phyloP scores from a whole-genome alignment of 495 filamentous ascomycete genomes.

The Podospora pseudoanserina region DNA sequence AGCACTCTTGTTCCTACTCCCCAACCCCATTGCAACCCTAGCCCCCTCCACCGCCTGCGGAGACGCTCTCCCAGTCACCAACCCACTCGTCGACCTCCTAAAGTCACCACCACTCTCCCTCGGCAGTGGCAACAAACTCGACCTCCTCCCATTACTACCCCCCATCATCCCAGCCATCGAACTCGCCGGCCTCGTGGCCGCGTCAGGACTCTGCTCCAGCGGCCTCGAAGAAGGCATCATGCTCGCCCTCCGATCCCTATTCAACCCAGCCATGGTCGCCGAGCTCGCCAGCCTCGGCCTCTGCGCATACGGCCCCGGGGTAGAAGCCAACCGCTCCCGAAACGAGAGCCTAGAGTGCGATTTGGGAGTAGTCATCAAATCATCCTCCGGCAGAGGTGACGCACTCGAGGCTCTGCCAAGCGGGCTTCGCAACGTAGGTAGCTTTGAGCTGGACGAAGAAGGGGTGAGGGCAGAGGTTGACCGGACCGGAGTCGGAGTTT shows the following conservation, averaged over 20 bases:
- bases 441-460: constrained; percentile 38
- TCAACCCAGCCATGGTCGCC: constrained; percentile 26
- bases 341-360: constrained; percentile 40
- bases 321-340: constrained; percentile 47
- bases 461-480: constrained; percentile 40
- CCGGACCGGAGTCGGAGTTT: constrained; percentile 28
- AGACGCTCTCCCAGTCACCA: constrained; percentile 34
- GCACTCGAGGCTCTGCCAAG: constrained; percentile 36
- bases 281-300: constrained; percentile 36
- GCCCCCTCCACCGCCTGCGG: constrained; percentile 42
- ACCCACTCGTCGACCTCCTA: constrained; percentile 12
- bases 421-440: constrained; percentile 47
- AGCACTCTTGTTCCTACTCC: constrained; percentile 21
- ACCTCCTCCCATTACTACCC: constrained; percentile 38
- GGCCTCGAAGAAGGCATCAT: constrained; percentile 40
- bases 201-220: constrained; percentile 21
- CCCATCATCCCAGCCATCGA: constrained; percentile 24
- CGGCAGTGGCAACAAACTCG: constrained; percentile 46
- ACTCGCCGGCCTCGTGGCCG: constrained; percentile 43
- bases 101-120: background rate
- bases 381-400: constrained; percentile 41
- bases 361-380: constrained; percentile 32
- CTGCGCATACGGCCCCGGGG: constrained; percentile 37
- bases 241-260: constrained; percentile 44
- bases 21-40: constrained; percentile 36